A percentile compares a stretch with the other conserved stretches of the same genome.
Evolutionary conservation across 768 basidiomycete genomes (phyloP).

Genomic region (Chalciporus sphaerocephalus): DNA sequence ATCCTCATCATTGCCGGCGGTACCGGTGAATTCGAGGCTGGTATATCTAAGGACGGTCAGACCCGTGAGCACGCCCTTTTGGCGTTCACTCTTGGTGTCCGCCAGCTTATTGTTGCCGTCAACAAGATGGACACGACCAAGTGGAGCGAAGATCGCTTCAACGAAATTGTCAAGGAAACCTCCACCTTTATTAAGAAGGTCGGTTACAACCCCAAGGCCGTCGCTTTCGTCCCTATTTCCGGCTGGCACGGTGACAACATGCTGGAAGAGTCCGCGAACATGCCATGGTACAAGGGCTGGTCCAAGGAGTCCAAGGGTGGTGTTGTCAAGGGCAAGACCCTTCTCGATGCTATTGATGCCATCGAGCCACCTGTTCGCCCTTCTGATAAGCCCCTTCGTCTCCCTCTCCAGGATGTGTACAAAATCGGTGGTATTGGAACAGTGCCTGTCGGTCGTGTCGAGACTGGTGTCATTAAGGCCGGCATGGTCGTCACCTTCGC

Average conservation of each 20-base stretch:
- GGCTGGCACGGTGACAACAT: slow-evolving; percentile 99
- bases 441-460: slow-evolving; percentile 99
- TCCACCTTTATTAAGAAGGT: slow-evolving; percentile 99
- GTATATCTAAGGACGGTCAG: slow-evolving; percentile 99
- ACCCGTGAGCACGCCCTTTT: slow-evolving; percentile 99
- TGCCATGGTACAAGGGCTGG: slow-evolving; percentile 99
- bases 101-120: slow-evolving; percentile 99
- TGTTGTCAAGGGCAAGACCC: slow-evolving; percentile 95
- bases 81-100: slow-evolving; percentile 99
- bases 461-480: slow-evolving; percentile 99
- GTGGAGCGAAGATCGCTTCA: slow-evolving; percentile 99
- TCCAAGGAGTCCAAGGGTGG: slow-evolving; percentile 93
- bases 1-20: slow-evolving; percentile 99
- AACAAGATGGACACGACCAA: slow-evolving; percentile 99
- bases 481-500: slow-evolving; percentile 99
- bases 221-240: slow-evolving; percentile 98
- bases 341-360: slow-evolving; percentile 99
- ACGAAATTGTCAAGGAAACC: slow-evolving; percentile 98
- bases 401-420: slow-evolving; percentile 99
- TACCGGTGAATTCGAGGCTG: slow-evolving; percentile 99
- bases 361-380: slow-evolving; percentile 97
- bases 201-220: slow-evolving; percentile 98
- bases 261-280: slow-evolving; percentile 98
- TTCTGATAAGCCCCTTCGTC: slow-evolving; percentile 99
- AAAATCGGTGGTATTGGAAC: slow-evolving; percentile 99